phyloP scores from a whole-genome alignment of 352 stramenopile species.

The Phytophthora pisi region DNA sequence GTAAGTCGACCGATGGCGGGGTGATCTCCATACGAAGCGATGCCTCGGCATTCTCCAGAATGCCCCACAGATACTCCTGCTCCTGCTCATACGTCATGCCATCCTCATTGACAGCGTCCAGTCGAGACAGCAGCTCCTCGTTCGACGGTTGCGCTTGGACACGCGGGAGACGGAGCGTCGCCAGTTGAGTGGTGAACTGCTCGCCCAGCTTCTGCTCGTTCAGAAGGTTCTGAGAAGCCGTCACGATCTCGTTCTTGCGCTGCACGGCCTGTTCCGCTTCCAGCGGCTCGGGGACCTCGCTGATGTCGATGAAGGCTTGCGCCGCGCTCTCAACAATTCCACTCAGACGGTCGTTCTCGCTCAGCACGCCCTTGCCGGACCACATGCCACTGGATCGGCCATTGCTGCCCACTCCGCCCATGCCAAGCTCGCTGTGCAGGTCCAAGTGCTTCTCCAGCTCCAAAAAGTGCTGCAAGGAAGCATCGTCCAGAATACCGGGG shows the following conservation, averaged over 20 bases:
- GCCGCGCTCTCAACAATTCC: conserved; percentile 78
- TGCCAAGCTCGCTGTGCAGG: conserved; percentile 53
- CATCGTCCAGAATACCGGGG: conserved; percentile 77
- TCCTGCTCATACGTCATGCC: conserved; percentile 64
- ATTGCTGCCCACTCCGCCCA: conserved; percentile 46
- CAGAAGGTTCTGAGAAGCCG: conserved; percentile 49
- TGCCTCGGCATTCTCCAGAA: conserved; percentile 51
- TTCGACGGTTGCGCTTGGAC: conserved; percentile 34
- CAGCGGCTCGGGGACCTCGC: conserved; percentile 78
- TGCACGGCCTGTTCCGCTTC: conserved; percentile 79
- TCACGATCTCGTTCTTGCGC: conserved; percentile 80
- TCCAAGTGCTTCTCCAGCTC: conserved; percentile 84
- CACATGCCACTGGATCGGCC: conserved; percentile 53
- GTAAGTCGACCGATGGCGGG: conserved; percentile 60
- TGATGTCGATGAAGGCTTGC: conserved; percentile 86
- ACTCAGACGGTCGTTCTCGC: conserved; percentile 78
- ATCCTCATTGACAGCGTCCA: conserved; percentile 53
- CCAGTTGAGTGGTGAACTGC: conserved; percentile 55
- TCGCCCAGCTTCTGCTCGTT: conserved; percentile 61
- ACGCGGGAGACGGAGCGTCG: conserved; percentile 47
- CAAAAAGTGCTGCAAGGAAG: conserved; percentile 78
- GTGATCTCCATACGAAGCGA: conserved; percentile 59
- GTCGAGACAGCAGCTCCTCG: conserved; percentile 53
- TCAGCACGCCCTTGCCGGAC: conserved; percentile 62
- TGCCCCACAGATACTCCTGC: conserved; percentile 50